Conservation (phyloP, 2,329 filamentous ascomycete genomes). For the Davidsoniella neocaledoniae region DNA sequence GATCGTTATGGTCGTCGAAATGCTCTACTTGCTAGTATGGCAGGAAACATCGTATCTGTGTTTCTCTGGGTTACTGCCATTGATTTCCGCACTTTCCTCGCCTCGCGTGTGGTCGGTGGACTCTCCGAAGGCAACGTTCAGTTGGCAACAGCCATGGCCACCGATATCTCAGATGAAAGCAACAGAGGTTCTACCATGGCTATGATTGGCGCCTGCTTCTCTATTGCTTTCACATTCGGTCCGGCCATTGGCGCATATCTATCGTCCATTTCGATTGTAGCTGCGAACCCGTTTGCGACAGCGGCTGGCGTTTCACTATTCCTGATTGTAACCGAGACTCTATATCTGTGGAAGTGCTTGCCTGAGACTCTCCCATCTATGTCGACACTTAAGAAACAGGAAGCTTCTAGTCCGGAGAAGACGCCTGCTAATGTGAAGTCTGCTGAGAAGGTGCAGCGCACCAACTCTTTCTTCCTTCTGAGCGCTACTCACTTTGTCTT, state of each 20-base stretch:
- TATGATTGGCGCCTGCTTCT: slow-evolving; percentile 89
- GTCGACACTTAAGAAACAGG: slow-evolving; percentile 19
- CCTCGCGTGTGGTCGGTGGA: slow-evolving; percentile 82
- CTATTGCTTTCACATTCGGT: slow-evolving; percentile 90
- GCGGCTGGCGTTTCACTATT: slow-evolving; percentile 77
- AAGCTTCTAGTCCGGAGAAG: slow-evolving; percentile 16
- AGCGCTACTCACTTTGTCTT: slow-evolving; percentile 81
- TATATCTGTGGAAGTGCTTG: slow-evolving; percentile 69
- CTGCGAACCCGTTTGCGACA: slow-evolving; percentile 82
- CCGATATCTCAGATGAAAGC: slow-evolving; percentile 78
- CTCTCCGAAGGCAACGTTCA: slow-evolving; percentile 95
- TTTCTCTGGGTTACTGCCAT: slow-evolving; percentile 85
- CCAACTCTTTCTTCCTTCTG: slow-evolving; percentile 68
- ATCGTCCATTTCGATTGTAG: slow-evolving; percentile 58
- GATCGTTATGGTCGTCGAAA: slow-evolving; percentile 77
- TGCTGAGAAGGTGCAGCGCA: slow-evolving; percentile 30
- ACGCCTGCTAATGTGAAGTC: slow-evolving; percentile 15
- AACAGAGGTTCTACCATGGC: slow-evolving; percentile 87
- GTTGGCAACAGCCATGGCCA: slow-evolving; percentile 87
- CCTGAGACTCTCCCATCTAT: slow-evolving; percentile 69
- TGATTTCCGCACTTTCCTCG: slow-evolving; percentile 89
- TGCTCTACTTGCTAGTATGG: slow-evolving; percentile 81
- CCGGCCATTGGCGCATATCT: slow-evolving; percentile 81
- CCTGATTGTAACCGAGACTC: slow-evolving; percentile 70
- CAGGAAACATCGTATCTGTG: slow-evolving; percentile 81